Base-by-base conservation (phyloP, 176 grass and related monocot species). In the Oryza meyeriana region DNA sequence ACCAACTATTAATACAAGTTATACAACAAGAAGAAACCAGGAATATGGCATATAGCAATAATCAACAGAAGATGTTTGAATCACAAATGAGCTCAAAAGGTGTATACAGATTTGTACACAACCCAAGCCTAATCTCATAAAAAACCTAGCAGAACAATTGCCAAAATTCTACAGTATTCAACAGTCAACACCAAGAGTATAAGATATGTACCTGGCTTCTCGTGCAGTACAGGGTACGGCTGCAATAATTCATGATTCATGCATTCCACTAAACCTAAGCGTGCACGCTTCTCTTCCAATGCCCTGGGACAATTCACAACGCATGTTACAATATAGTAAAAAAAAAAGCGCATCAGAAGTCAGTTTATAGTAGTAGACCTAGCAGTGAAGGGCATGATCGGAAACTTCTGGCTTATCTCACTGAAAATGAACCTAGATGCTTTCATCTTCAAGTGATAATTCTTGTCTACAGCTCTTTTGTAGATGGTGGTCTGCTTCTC, bases 401-500 rank as follows among this genome's bases (percentile, higher is more conserved):
- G 93, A 83, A 96, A 99, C 75, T 99, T 99, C 75, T 99, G 97
- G 61, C 83, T 99, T 69, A 99, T 96, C 82, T 99, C 97, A 80
- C 97, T 99, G 74, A 99, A 99, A 88, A 99, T 99, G 63, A 99
- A 99, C 71, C 93, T 91, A 1, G 97, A 99, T 1, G 97, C 91
- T 87, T 95, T 99, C 97, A 99, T 99, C 69, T 99, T 99, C 77
- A 99, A 88, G 80, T 99, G 93, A 76, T 99, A 99, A 73, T 87
- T 99, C 87, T 96, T 99, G 84, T 99, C 97, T 6, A 99, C 93
- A 0, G 97, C 97, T 84, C 93, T 95, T 87, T 99, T 99, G 30
- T 96, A 99, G 33, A 99, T 99, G 27, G 97, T 99, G n/a, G 97
- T 99, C 76, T 99, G 97, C 79, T 88, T 99, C 91, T 99, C 97